Evolutionary conservation across 371 early-diverging fungal genomes (phyloP).

Genomic region (Syncephalis plumigaleata): DNA sequence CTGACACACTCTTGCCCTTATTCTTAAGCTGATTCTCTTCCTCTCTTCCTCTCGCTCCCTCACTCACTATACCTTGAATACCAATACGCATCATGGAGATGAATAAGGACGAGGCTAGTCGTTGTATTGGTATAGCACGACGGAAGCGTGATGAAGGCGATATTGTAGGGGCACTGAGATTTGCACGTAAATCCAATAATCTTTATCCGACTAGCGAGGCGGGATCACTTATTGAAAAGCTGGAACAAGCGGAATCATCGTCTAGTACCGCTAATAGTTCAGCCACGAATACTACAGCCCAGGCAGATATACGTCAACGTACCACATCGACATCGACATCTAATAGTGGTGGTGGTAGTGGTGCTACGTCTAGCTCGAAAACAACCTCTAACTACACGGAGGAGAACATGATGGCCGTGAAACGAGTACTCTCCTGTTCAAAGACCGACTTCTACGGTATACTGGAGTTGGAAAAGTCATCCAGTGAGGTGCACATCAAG

Average conservation of each 20-base stretch:
- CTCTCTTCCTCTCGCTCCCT: too few species aligned
- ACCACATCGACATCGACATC: conserved; percentile 20
- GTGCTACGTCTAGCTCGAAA: too few species aligned
- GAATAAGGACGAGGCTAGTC: conserved; percentile 76
- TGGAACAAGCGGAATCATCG: conserved; percentile 5
- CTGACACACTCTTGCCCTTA: too few species aligned
- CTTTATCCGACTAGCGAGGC: conserved; percentile 60
- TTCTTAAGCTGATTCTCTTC: too few species aligned
- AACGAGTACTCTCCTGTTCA: conserved; percentile 43
- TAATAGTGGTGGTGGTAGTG: too few species aligned
- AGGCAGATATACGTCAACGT: conserved; percentile 8
- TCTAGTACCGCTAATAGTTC: conserved; percentile 3
- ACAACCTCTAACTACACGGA: conserved; percentile 24
- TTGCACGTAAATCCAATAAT: conserved; percentile 61
- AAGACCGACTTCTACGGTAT: conserved; percentile 77
- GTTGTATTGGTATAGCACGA: conserved; percentile 63
- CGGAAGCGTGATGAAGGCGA: conserved; percentile 39
- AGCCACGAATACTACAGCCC: conserved; percentile 8
- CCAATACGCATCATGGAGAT: conserved; percentile 41
- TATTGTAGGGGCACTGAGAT: conserved; percentile 47
- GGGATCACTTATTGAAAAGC: conserved; percentile 16
- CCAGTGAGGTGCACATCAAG: conserved; percentile 78
- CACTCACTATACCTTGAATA: too few species aligned
- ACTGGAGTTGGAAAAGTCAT: conserved; percentile 65
- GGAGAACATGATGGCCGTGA: conserved; percentile 70